These are phyloP conservation scores for Penicillium verhagenii DNA, from an alignment of 495 filamentous ascomycete genomes.

Conservation along the genomic window DNA sequence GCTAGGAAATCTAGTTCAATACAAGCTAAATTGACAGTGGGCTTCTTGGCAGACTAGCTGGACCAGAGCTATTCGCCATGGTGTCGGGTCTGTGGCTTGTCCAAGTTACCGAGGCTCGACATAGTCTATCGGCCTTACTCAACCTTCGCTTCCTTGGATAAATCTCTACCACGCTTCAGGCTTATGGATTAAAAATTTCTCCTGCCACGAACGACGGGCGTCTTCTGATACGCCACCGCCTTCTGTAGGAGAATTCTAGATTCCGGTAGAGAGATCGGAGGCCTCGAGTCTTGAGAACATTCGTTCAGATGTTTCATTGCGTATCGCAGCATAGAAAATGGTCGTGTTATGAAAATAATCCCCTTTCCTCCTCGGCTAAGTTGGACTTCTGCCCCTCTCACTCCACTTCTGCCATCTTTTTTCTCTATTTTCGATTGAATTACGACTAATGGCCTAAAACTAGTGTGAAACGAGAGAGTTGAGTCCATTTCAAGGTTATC, in stretches of 20 bases:
- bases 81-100: not conserved
- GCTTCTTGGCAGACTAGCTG: not conserved
- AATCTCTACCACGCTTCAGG: not conserved
- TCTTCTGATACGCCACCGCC: not conserved
- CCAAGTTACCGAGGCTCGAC: not conserved
- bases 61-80: not conserved
- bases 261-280: not conserved
- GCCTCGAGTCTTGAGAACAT: not conserved
- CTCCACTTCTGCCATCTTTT: not conserved
- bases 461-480: not conserved
- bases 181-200: not conserved
- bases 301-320: not conserved
- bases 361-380: not conserved
- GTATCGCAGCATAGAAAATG: not conserved
- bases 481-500: not conserved
- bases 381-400: not conserved
- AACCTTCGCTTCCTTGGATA: not conserved
- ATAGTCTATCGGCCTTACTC: not conserved
- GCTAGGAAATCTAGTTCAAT: not conserved
- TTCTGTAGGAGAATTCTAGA: not conserved
- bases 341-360: not conserved
- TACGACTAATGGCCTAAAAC: not conserved
- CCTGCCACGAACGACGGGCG: not conserved
- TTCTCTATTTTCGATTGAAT: not conserved
- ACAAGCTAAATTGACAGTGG: not conserved